These are phyloP conservation scores for Plasmodium chabaudi DNA, from an alignment of 169 alveolate genomes.

Conservation along the genomic window DNA sequence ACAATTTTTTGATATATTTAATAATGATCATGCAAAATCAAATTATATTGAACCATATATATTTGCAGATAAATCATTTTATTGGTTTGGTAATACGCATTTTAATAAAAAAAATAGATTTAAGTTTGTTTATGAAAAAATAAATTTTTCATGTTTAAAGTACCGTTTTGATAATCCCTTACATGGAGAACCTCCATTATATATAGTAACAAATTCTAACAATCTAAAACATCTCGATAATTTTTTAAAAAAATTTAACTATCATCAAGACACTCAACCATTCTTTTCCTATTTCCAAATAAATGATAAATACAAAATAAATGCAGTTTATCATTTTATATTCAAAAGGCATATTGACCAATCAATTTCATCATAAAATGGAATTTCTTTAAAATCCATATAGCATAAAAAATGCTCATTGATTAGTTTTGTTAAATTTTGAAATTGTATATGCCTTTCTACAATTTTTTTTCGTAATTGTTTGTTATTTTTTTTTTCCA, in stretches of 20 bases:
- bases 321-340: constrained; percentile 32
- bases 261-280: constrained; percentile 34
- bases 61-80: constrained; percentile 37
- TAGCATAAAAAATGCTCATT: too few relatives aligned
- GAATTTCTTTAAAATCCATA: too few relatives aligned
- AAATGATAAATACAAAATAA: constrained; percentile 2
- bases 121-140: constrained; percentile 24
- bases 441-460: too few relatives aligned
- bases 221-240: background rate
- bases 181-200: constrained; percentile 44
- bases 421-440: too few relatives aligned
- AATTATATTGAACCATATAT: constrained; percentile 42
- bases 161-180: constrained; percentile 37
- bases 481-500: too few relatives aligned
- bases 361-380: too few relatives aligned
- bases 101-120: constrained; percentile 16
- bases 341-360: constrained; percentile 1
- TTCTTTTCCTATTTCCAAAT: constrained; percentile 32
- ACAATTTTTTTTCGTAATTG: too few relatives aligned
- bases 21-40: background rate
- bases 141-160: constrained; percentile 52
- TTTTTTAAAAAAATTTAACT: constrained; percentile 33
- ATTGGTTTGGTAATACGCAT: constrained; percentile 57
- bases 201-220: constrained; percentile 35
- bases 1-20: constrained; percentile 32